A percentile compares a stretch with the other conserved stretches of the same genome.
These are phyloP conservation scores for Linnemannia schmuckeri DNA, from an alignment of 192 early-diverging fungal genomes.

Conservation along the genomic window DNA sequence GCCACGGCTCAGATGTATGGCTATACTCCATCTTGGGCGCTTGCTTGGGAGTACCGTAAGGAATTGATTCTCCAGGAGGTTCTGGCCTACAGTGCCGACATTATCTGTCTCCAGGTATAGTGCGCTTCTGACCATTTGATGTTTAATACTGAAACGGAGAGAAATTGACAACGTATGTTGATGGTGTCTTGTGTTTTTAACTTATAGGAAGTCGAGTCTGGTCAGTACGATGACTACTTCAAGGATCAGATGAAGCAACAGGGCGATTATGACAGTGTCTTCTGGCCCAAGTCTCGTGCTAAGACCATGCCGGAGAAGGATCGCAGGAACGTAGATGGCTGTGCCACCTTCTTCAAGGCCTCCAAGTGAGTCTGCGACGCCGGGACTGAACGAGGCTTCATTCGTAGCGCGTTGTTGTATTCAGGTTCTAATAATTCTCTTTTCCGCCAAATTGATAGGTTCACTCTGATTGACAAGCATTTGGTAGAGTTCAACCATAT, in stretches of 20 bases:
- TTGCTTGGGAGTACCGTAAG: slow-evolving; percentile 91
- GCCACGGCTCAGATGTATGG: slow-evolving; percentile 87
- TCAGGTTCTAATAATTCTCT: neutral
- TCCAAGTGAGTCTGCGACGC: slow-evolving; percentile 68
- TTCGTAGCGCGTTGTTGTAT: neutral
- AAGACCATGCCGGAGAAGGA: slow-evolving; percentile 92
- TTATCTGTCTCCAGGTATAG: slow-evolving; percentile 86
- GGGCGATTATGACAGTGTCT: slow-evolving; percentile 87
- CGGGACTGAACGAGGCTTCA: neutral
- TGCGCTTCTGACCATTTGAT: neutral
- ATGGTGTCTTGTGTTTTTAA: neutral
- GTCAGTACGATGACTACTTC: slow-evolving; percentile 91
- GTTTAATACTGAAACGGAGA: neutral
- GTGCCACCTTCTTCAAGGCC: slow-evolving; percentile 90
- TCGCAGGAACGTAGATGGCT: slow-evolving; percentile 88
- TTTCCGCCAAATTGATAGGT: slow-evolving; percentile 63
- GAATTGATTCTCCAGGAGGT: slow-evolving; percentile 89
- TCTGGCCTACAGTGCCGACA: slow-evolving; percentile 85
- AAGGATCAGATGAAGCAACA: slow-evolving; percentile 71
- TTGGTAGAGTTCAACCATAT: slow-evolving; percentile 94
- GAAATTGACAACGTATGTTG: neutral
- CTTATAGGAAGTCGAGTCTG: slow-evolving; percentile 83
- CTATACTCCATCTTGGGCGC: slow-evolving; percentile 95
- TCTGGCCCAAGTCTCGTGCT: slow-evolving; percentile 92
- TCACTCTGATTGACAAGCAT: slow-evolving; percentile 82